Percentiles rank a stretch among this genome's conserved stretches.
Conservation (phyloP, 345 rosid species). For the Camelina hispida region DNA sequence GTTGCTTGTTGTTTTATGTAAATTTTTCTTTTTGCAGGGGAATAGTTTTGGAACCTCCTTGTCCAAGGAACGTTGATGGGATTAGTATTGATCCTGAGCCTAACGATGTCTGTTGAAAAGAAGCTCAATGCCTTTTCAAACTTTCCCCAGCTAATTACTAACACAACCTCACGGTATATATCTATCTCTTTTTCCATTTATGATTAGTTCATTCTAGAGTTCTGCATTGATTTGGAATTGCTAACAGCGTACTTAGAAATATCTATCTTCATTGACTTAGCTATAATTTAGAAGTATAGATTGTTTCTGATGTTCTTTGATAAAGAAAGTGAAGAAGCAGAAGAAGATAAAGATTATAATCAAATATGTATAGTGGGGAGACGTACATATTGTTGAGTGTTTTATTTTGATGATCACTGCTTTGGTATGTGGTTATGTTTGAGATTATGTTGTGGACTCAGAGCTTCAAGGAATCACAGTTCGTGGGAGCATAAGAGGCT, state of each 20-base stretch:
- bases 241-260: too few relatives aligned
- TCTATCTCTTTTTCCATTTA: neutral
- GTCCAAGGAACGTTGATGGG: slow-evolving; percentile 61
- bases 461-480: too few relatives aligned
- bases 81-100: slow-evolving; percentile 73
- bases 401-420: too few relatives aligned
- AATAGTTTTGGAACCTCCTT: slow-evolving; percentile 63
- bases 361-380: slow-evolving; percentile 41
- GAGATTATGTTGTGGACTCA: too few relatives aligned
- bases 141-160: slow-evolving; percentile 49
- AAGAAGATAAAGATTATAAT: slow-evolving; percentile 37
- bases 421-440: too few relatives aligned
- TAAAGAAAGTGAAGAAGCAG: too few relatives aligned
- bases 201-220: slow-evolving; percentile 5
- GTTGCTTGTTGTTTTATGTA: too few relatives aligned
- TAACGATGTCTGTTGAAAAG: slow-evolving; percentile 61
- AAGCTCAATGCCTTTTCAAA: slow-evolving; percentile 57
- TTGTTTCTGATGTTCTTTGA: slow-evolving; percentile 1
- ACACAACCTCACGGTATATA: slow-evolving; percentile 57
- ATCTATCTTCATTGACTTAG: neutral
- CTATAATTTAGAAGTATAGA: slow-evolving; percentile 10
- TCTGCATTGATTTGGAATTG: neutral
- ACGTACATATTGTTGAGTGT: too few relatives aligned
- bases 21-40: slow-evolving; percentile 54
- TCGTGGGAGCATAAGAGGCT: too few relatives aligned